Conservation (phyloP, 805 yeast genomes). For the Candida schatavii region DNA sequence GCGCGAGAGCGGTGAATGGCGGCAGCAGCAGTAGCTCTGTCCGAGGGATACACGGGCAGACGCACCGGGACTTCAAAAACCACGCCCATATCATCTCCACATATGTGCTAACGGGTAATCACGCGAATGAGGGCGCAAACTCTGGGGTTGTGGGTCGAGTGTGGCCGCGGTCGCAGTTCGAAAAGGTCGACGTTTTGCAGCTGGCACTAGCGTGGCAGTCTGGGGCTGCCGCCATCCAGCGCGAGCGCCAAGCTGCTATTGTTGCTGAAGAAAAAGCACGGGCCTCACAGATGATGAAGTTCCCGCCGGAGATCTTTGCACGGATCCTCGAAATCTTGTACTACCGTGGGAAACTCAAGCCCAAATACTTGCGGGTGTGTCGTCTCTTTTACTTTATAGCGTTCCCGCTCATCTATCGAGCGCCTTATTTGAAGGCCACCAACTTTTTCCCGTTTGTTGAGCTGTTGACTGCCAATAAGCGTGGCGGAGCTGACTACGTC, state of each 20-base stretch:
- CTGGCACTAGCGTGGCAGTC: conserved; percentile 26
- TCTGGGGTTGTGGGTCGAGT: conserved; percentile 9
- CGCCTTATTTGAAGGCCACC: conserved; percentile 60
- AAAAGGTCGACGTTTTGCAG: conserved; percentile 46
- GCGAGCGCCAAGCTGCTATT: conserved; percentile 13
- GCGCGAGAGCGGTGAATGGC: not conserved
- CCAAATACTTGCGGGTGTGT: conserved; percentile 58
- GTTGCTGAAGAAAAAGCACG: conserved; percentile 12
- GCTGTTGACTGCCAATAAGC: conserved; percentile 49
- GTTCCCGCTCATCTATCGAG: conserved; percentile 60
- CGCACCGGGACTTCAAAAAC: conserved; percentile 11
- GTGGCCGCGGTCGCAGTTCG: conserved; percentile 53
- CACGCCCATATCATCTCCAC: conserved; percentile 29
- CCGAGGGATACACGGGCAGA: conserved; percentile 1
- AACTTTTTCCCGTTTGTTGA: conserved; percentile 77
- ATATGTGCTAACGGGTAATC: conserved; percentile 29
- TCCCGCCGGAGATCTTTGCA: conserved; percentile 37
- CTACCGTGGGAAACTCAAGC: conserved; percentile 29
- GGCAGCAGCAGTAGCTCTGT: not conserved
- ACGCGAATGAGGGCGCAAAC: conserved; percentile 18
- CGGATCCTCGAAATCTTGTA: conserved; percentile 29
- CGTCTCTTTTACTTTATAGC: conserved; percentile 58
- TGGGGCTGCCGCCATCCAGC: conserved; percentile 15
- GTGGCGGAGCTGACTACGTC: conserved; percentile 56
- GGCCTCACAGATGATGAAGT: conserved; percentile 25